These are phyloP conservation scores for Papiliotrema laurentii DNA, from an alignment of 1,284 basidiomycete genomes.

Conservation along the genomic window DNA sequence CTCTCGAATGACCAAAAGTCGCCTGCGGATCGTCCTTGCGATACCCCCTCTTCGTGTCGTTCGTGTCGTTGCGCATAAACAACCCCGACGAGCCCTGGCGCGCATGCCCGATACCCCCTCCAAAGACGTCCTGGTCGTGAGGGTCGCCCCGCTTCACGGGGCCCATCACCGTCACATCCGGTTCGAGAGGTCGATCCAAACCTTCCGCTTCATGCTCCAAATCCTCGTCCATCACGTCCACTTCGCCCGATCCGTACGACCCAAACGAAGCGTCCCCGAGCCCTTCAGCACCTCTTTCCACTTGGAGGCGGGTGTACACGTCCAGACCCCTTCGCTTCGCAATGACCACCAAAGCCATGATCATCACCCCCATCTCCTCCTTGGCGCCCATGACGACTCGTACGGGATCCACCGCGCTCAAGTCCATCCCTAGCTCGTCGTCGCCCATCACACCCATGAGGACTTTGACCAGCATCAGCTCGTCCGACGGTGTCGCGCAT, in stretches of 20 bases:
- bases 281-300: too few species aligned
- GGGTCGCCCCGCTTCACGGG: background rate
- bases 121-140: background rate
- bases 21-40: too few species aligned
- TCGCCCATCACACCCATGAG: constrained; percentile 27
- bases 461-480: constrained; percentile 24
- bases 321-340: constrained; percentile 23
- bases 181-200: constrained; percentile 11
- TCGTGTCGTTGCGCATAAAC: background rate
- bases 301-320: too few species aligned
- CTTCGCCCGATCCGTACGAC: background rate
- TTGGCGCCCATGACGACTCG: constrained; percentile 19
- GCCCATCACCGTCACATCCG: constrained; percentile 12
- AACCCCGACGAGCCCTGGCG: too few species aligned
- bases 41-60: background rate
- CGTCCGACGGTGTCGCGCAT: constrained; percentile 12
- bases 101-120: too few species aligned
- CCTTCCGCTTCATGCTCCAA: background rate
- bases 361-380: constrained; percentile 19
- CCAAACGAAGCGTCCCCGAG: background rate
- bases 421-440: constrained; percentile 27
- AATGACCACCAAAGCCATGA: constrained; percentile 29
- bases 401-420: constrained; percentile 21
- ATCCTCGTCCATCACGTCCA: constrained; percentile 5
- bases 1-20: too few species aligned